Percentiles rank a stretch among this genome's conserved stretches.
phyloP scores from a whole-genome alignment of 345 rosid species.

The Dovyalis caffra region DNA sequence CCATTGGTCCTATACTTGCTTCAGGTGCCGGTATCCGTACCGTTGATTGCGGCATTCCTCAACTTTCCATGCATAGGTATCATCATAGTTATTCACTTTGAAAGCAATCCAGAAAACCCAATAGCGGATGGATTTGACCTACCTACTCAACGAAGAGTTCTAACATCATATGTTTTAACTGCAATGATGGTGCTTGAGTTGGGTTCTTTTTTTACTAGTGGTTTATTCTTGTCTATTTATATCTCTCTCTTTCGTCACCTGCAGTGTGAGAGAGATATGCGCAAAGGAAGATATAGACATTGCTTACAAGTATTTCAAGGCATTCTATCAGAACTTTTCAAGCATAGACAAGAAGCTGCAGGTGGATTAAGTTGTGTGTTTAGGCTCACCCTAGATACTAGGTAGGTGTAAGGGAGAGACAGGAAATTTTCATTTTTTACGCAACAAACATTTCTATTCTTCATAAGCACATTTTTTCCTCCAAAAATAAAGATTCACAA shows the following conservation, averaged over 20 bases:
- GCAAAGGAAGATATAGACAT: conserved; percentile 81
- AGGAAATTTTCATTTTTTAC: not conserved
- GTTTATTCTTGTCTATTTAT: not conserved
- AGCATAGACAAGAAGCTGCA: conserved; percentile 61
- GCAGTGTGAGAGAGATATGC: conserved; percentile 85
- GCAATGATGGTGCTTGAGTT: not conserved
- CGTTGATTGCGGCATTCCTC: conserved; percentile 92
- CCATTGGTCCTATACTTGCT: conserved; percentile 95
- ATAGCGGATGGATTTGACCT: not conserved
- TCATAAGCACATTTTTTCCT: conserved; percentile 7
- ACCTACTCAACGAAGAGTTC: not conserved
- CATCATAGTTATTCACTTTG: conserved; percentile 2
- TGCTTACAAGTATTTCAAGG: conserved; percentile 90
- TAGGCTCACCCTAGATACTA: not conserved
- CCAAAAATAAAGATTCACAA: not conserved
- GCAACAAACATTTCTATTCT: not conserved
- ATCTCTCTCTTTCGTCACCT: not conserved
- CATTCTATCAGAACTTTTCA: conserved; percentile 70
- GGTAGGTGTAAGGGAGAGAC: not conserved
- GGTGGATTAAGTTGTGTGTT: conserved; percentile 39
- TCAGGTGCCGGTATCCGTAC: conserved; percentile 89
- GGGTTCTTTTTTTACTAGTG: not conserved
- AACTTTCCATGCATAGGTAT: conserved; percentile 98
- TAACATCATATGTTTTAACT: not conserved
- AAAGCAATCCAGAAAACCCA: too few species aligned